These are phyloP conservation scores for Kluyveromyces aestuarii DNA, from an alignment of 805 yeast genomes.

Conservation along the genomic window DNA sequence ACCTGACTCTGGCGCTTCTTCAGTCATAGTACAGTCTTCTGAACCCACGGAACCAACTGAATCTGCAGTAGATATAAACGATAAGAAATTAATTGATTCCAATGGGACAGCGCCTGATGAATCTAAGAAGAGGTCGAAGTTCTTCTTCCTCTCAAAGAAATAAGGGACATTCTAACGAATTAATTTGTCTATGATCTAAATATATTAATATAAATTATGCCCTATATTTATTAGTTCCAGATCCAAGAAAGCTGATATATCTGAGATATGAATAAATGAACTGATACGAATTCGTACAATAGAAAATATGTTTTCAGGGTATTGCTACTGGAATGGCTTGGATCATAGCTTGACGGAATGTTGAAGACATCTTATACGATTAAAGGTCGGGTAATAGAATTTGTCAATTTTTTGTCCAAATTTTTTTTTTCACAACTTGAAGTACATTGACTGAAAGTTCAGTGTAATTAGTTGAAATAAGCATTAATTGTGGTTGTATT, in stretches of 20 bases:
- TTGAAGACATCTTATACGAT: neutral
- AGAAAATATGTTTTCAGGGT: too few species aligned
- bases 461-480: too few species aligned
- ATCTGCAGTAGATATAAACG: neutral
- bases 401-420: neutral
- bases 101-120: slow-evolving; percentile 4
- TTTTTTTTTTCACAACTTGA: neutral
- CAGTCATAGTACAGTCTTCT: slow-evolving; percentile 5
- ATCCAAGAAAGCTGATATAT: neutral
- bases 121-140: slow-evolving; percentile 16
- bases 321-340: too few species aligned
- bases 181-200: neutral
- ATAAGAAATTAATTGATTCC: neutral
- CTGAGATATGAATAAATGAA: too few species aligned
- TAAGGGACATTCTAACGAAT: neutral
- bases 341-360: neutral
- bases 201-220: neutral
- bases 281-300: too few species aligned
- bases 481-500: neutral
- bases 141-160: slow-evolving; percentile 16
- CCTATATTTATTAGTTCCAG: neutral
- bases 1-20: slow-evolving; percentile 4
- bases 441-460: neutral
- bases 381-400: neutral
- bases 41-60: slow-evolving; percentile 1